phyloP scores from a whole-genome alignment of 2,329 filamentous ascomycete genomes.

The Microdochium trichocladiopsis region DNA sequence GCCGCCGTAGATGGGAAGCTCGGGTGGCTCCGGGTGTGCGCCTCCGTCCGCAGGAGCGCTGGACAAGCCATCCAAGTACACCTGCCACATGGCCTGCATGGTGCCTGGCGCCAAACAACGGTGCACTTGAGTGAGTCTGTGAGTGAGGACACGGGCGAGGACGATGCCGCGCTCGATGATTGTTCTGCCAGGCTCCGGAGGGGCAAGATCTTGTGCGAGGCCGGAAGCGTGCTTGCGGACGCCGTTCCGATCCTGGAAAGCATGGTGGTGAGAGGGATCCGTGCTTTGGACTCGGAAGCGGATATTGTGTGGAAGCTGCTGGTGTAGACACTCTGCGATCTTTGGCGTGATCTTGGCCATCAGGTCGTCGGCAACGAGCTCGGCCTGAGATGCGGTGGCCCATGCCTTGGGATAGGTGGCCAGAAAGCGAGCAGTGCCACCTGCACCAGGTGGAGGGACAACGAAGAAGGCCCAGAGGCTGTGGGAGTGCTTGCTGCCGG shows the following conservation, averaged over 20 bases:
- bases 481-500: not conserved
- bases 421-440: not conserved
- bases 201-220: not conserved
- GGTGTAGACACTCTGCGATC: not conserved
- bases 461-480: not conserved
- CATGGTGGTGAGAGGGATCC: not conserved
- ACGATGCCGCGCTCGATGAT: not conserved
- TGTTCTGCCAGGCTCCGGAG: not conserved
- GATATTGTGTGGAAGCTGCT: not conserved
- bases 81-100: not conserved
- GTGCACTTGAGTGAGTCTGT: not conserved
- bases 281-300: not conserved
- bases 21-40: not conserved
- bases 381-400: not conserved
- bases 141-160: not conserved
- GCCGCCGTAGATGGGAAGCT: not conserved
- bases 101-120: not conserved
- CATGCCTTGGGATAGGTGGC: not conserved
- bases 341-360: not conserved
- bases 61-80: not conserved
- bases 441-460: not conserved
- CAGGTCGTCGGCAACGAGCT: not conserved
- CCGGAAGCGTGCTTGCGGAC: not conserved
- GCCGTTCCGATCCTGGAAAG: not conserved
- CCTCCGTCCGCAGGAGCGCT: not conserved